phyloP scores from a whole-genome alignment of 371 early-diverging fungal species.

The Lichtheimia hyalospora region DNA sequence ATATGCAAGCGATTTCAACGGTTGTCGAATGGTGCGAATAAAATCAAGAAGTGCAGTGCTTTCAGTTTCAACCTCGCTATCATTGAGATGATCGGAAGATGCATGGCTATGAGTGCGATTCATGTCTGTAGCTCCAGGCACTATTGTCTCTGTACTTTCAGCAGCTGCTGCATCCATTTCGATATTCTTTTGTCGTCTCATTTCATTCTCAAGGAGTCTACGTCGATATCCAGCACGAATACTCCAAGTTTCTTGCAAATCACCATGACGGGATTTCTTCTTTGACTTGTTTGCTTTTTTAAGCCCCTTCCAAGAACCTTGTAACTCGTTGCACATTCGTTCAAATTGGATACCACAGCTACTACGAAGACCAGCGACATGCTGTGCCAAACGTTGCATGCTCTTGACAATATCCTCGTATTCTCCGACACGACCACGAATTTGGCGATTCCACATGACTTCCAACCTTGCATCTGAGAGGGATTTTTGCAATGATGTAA shows the following conservation, averaged over 20 bases:
- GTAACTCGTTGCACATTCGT: conserved; percentile 38
- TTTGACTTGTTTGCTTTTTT: not conserved
- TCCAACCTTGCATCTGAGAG: conserved; percentile 68
- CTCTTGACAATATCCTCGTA: conserved; percentile 49
- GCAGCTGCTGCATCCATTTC: not conserved
- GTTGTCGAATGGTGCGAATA: conserved; percentile 57
- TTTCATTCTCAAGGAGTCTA: conserved; percentile 37
- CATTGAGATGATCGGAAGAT: not conserved
- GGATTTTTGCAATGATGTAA: conserved; percentile 61
- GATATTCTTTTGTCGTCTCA: conserved; percentile 34
- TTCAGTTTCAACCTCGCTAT: not conserved
- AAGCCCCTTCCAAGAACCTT: not conserved
- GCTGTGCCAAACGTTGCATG: conserved; percentile 67
- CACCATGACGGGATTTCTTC: not conserved
- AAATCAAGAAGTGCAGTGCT: conserved; percentile 47
- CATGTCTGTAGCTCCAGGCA: not conserved
- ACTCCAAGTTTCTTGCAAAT: conserved; percentile 28
- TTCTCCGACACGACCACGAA: conserved; percentile 41
- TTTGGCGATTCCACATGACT: conserved; percentile 50
- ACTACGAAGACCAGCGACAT: conserved; percentile 65
- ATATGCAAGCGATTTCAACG: conserved; percentile 60
- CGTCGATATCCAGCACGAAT: conserved; percentile 45
- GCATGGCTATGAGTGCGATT: not conserved
- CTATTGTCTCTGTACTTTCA: too few relatives aligned
- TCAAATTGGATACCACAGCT: conserved; percentile 70